Evolutionary conservation across 257 asterid genomes (phyloP), one percentile per base, ranked within the genome.

Genomic region (Asclepias syriaca): DNA sequence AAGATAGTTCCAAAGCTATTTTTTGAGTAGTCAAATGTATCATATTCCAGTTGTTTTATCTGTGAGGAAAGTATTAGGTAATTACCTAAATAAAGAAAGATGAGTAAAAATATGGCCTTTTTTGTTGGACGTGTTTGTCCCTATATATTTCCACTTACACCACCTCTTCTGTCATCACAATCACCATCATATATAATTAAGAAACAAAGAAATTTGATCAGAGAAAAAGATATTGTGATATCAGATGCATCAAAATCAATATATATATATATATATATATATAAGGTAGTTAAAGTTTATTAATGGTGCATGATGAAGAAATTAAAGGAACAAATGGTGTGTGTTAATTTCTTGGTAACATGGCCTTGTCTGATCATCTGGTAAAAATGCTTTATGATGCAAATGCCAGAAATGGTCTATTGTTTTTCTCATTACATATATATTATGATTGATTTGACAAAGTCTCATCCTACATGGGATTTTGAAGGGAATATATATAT

Each of bases 161-260:
- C 59, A 29, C 3, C 50, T 43, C 2, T 29, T 29, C 14, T 27
- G 72, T 55, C 66, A 74, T 74, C 68, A 55, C 68, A 74, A 53
- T 67, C 67, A 12, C 78, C 61, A 66, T 67, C 63, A 29, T 24
- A 29, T 34, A 34, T 34, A 34, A 34, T 34, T 43, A 43, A 43
- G 48, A 43, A 43, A 43, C 1, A 6, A 43, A 43, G 8, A 7
- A 43, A 43, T 8, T 34, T 32, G 4, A 32, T 55, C 75, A n/a
- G 69, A 66, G 69, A 34, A 34, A 34, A 34, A 34, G 39, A 34
- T 54, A 69, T 39, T 65, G 74, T 88, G 86, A 88, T 74, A 84
- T 86, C 90, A 88, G 91, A 88, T 77, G 89, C 88, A 89, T 89
- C 90, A 79, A 81, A 86, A 89, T 89, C 96, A 87, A 63, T 58